Base-by-base conservation (phyloP, 2,329 filamentous ascomycete genomes). In the Phyllosticta paracitricarpa region DNA sequence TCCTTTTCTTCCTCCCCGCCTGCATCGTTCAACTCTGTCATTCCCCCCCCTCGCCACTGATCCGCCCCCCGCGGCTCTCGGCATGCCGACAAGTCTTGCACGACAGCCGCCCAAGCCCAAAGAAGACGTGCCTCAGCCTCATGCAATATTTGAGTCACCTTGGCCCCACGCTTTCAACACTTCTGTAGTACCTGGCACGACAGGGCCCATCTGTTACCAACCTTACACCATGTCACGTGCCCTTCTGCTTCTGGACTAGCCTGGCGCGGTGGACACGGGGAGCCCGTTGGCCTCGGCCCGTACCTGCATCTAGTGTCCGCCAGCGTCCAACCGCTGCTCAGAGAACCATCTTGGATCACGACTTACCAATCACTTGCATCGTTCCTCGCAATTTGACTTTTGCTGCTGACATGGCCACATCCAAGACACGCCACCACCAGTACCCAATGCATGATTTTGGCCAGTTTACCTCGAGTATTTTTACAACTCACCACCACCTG, bases 51-150 rank as follows among this genome's bases (percentile, higher is more conserved):
- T n/a, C 40, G 40, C 40, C 40, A 48, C 40, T n/a, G 2, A 3
- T 5, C 40, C 17, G 40, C 40, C 14, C 14, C 14, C 14, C 40
- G 40, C 40, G 40, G 40, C 40, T 48, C 40, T 7, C 40, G 40
- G 40, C 40, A 48, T n/a, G 6, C n/a, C n/a, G 9, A 30, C 40
- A n/a, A 48, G 12, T 17, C 40, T 48, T 48, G 14, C 40, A 48
- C 40, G n/a, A n/a, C 58, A 61, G 58, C 24, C 25, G 54, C 58
- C 58, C 35, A 61, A 35, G 33, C 58, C 53, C 53, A 48, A 61
- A 56, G 58, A 61, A 19, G 54, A 48, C 40, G 26, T n/a, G 54
- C 58, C 58, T 61, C 58, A 61, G 58, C 58, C 58, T 61, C 58
- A 60, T 56, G 58, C 58, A 60, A 26, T 40, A 12, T 28, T 53